Evolutionary conservation across 805 yeast species (phyloP), one percentile per base, ranked within the genome.

Genomic region (Blastobotrys americana): DNA sequence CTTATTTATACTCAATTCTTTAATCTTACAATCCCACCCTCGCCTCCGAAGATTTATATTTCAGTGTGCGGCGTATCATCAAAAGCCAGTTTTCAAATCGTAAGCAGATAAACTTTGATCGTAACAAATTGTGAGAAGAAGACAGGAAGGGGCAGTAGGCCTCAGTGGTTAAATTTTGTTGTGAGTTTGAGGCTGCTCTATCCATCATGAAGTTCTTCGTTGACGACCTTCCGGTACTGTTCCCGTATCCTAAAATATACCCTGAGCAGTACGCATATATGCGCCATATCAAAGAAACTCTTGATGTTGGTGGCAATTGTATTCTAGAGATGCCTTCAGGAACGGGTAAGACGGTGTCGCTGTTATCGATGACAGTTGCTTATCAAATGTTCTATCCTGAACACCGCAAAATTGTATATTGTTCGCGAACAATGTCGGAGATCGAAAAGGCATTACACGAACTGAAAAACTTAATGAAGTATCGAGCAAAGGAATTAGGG

Each of bases 341-440:
- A 3, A 93, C 99, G 2, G 99, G 99, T 36, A 93, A 93, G 63
- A 93, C 99, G 33, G 84, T 93, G 2, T 88, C 97, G 0, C 71
- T 93, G 60, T 70, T 93, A 23, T 87, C 97, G 0, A 67, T 93
- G 37, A 87, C 97, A 0, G 87, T 93, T 38, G 96, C 98, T 10
- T 93, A 93, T 64, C 99, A 93, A 63, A 80, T 86, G 85, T 70
- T 65, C 59, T 89, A 90, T 61, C 95, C 96, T 6, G 97, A 90
- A 58, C 96, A 87, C 59, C 69, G 96, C 15, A 93, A 90, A 71
- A 80, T 93, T 53, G 86, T 93, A 4, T 93, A 93, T 66, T 93
- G 99, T 65, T 93, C 98, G 3, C 97, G 99, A 74, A 93, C 99
- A 27, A 93, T 93, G 97, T 86, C 97, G 8, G 99, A 93, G 68